Evolutionary conservation across 768 basidiomycete genomes (phyloP), one percentile per base, ranked within the genome.

Genomic region (Leccinellum luteum): DNA sequence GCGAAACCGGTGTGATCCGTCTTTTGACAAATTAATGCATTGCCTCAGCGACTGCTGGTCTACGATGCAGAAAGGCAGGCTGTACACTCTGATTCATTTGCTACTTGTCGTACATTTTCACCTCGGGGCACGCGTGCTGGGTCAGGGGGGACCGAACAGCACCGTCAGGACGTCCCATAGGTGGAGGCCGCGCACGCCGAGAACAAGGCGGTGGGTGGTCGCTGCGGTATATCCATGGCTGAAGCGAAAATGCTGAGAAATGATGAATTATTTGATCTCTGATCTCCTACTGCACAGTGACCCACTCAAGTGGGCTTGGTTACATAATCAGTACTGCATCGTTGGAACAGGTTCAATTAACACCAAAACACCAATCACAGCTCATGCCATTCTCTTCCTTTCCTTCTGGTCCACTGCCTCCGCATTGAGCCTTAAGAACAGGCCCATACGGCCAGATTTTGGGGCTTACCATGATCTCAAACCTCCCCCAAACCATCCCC

Each of bases 341-440:
- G n/a, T n/a, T n/a, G 54, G 34, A 25, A 69, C 62, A 38, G 58
- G 56, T 63, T 65, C 65, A 43, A 62, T 58, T 64, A 60, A 50
- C 54, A 53, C 44, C 44, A 41, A 56, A 31, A 31, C 51, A 25
- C 41, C 55, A 58, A 41, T 58, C 64, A 51, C 66, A 52, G 59
- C 60, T 58, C 58, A 69, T 70, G 67, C 25, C 25, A 25, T 60
- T 59, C 60, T 47, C 47, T 62, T 62, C 54, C 25, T 43, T 60
- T 61, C 56, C 56, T 58, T 55, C 59, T 57, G 52, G 51, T 55
- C 50, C 68, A 69, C 60, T 44, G 67, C 69, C 69, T 64, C 50
- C 52, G 55, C 32, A 50, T 51, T 35, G 57, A 64, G 69, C 66
- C 66, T 70, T 70, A 70, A 70, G 56, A 66, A 54, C 57, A 53